Evolutionary conservation across 1,139 yeast genomes (phyloP).

Genomic region (Yamadazyma sp.): DNA sequence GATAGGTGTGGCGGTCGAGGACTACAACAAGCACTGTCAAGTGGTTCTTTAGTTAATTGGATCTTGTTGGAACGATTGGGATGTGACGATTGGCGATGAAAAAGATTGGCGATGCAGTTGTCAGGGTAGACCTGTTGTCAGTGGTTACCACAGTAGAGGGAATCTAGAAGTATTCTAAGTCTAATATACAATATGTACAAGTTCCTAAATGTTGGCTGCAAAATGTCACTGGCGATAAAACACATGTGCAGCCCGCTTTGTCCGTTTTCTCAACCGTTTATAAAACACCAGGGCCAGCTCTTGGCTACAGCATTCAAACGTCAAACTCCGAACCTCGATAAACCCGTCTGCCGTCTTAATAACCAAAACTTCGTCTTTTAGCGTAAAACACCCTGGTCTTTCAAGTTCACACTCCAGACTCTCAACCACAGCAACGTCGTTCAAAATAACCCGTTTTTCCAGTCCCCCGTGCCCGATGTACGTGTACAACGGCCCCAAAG

Average conservation of each 20-base stretch:
- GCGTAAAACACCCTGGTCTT: constrained; percentile 44
- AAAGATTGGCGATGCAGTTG: no score
- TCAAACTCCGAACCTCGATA: constrained; percentile 36
- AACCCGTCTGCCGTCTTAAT: constrained; percentile 47
- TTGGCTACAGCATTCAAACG: constrained; percentile 53
- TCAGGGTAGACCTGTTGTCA: no score
- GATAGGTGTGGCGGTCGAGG: constrained; percentile 79
- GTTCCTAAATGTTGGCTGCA: no score
- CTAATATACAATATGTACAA: no score
- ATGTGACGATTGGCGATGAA: no score
- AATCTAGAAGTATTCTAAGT: no score
- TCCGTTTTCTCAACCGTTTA: constrained; percentile 41
- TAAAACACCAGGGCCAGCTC: constrained; percentile 50
- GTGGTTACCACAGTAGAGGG: no score
- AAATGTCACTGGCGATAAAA: constrained; percentile 6
- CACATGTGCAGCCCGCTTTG: constrained; percentile 27
- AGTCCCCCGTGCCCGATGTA: constrained; percentile 32
- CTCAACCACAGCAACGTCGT: constrained; percentile 23
- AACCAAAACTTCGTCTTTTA: constrained; percentile 26
- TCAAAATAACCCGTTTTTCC: constrained; percentile 50
- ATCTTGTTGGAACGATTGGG: no score
- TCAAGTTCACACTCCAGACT: constrained; percentile 3
- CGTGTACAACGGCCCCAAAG: constrained; percentile 61
- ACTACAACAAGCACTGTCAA: constrained; percentile 65
- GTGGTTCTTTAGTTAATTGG: constrained; percentile 35